phyloP scores from a whole-genome alignment of 2,329 filamentous ascomycete species.

The Trichoderma breve region DNA sequence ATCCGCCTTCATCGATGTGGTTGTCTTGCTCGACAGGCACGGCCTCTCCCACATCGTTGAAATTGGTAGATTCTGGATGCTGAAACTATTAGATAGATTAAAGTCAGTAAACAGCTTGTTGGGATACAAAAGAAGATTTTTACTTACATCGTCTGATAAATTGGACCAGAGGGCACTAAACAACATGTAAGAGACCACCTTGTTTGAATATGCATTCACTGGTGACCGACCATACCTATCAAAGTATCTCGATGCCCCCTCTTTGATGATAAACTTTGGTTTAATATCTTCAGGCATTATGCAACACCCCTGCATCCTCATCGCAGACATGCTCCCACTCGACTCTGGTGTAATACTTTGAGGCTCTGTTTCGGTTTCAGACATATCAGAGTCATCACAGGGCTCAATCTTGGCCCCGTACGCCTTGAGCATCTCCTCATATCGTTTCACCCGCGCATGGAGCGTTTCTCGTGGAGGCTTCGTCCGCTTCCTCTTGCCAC shows the following conservation, averaged over 20 bases:
- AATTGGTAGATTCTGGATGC: neutral
- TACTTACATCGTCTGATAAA: neutral
- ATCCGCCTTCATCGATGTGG: neutral
- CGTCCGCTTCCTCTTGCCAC: conserved; percentile 1
- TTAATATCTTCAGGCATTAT: neutral
- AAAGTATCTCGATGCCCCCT: conserved; percentile 4
- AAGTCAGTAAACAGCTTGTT: neutral
- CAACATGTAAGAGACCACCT: neutral
- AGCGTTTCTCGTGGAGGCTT: conserved; percentile 6
- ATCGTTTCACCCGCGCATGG: conserved; percentile 2
- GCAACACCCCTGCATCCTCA: neutral
- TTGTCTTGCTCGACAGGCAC: neutral
- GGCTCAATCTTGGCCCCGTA: conserved; percentile 8
- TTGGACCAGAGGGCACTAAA: conserved; percentile 5
- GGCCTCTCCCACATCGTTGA: neutral
- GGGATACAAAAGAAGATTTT: neutral
- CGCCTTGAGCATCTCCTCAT: conserved; percentile 3
- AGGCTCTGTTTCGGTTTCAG: neutral
- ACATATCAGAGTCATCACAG: neutral
- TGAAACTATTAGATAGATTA: neutral
- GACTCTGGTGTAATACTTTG: neutral
- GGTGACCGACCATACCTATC: conserved; percentile 1
- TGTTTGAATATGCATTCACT: neutral
- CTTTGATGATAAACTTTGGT: conserved; percentile 6
- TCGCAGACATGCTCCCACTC: neutral